Evolutionary conservation across 192 early-diverging fungal genomes (phyloP), one percentile per base, ranked within the genome.

Genomic region (Dissophora globulifera): DNA sequence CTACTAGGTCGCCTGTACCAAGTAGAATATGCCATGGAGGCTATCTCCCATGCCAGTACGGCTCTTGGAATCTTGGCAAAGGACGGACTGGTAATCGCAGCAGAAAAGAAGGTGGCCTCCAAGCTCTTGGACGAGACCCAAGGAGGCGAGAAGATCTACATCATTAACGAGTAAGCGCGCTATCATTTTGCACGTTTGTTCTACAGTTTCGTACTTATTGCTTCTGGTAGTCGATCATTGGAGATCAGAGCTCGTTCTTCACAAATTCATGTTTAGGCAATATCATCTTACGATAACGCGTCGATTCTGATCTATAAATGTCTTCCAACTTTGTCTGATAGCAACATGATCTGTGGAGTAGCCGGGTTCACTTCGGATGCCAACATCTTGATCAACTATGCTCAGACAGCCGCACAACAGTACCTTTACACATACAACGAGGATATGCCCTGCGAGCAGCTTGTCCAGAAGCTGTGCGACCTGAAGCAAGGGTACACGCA

Each of bases 11-110:
- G 70, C 35, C 83, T 99, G 48, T 96, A 97, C 83, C 98, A 99
- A 85, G 98, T 99, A 59, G 98, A 99, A 84, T 98, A 99, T 81
- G 98, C 98, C 23, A 98, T 99, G 96, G 96, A 99, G 80, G 96
- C 98, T 35, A 98, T 99, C 79, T 95, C 94, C 7, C 95, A 95
- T 63, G 98, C 96, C 27, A 95, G 96, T 46, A 98, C 93, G 56
- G 92, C 93, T 16, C 88, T 99, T 26, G 98, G 98, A 43, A 90
- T 99, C 62, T 87, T 95, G 54, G 85, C 92, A 47, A 89, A 87
- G 43, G 96, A 99, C 58, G 98, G 98, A 46, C 87, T 98, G 46
- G 93, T 99, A 3, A 87, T 99, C 71, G 96, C 95, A 22, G 98
- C 98, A 25, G 96, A 98, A 82, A 96, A 96, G 69, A 96, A 96